Percentiles rank a stretch among this genome's conserved stretches.
phyloP scores from a whole-genome alignment of 1,284 basidiomycete species.

The Melampsora abietis-canadensis region DNA sequence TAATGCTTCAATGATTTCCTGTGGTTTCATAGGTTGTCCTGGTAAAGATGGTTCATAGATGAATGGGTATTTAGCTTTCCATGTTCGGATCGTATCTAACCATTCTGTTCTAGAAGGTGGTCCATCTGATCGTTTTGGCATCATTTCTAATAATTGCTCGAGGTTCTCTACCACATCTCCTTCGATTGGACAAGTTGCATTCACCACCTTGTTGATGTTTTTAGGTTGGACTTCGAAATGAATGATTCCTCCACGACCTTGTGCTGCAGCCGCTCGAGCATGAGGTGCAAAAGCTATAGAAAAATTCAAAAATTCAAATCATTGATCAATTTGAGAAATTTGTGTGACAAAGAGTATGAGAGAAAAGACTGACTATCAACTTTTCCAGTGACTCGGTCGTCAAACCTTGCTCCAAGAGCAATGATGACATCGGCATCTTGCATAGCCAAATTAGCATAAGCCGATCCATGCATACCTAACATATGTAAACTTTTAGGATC shows the following conservation, averaged over 20 bases:
- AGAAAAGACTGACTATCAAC: constrained; percentile 60
- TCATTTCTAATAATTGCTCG: constrained; percentile 73
- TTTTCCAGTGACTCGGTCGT: constrained; percentile 95
- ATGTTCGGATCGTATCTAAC: constrained; percentile 74
- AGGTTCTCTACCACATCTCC: constrained; percentile 88
- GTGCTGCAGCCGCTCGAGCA: constrained; percentile 76
- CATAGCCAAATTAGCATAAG: constrained; percentile 96
- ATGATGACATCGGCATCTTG: constrained; percentile 97
- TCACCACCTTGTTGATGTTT: constrained; percentile 98
- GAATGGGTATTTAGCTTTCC: constrained; percentile 90
- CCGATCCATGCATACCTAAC: constrained; percentile 98
- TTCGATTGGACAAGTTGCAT: constrained; percentile 87
- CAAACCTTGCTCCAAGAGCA: constrained; percentile 90
- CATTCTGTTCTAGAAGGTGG: constrained; percentile 63
- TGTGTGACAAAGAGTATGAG: background rate
- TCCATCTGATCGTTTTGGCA: constrained; percentile 60
- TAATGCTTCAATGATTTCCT: constrained; percentile 91
- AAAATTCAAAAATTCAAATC: constrained; percentile 6
- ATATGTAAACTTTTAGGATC: constrained; percentile 82
- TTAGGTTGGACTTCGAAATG: constrained; percentile 98
- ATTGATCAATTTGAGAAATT: background rate
- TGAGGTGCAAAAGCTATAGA: constrained; percentile 74
- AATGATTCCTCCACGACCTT: constrained; percentile 90
- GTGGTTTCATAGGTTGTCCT: constrained; percentile 76
- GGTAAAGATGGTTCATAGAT: constrained; percentile 60